Base-by-base conservation (phyloP, 2,329 filamentous ascomycete species). In the Colletotrichum nymphaeae region DNA sequence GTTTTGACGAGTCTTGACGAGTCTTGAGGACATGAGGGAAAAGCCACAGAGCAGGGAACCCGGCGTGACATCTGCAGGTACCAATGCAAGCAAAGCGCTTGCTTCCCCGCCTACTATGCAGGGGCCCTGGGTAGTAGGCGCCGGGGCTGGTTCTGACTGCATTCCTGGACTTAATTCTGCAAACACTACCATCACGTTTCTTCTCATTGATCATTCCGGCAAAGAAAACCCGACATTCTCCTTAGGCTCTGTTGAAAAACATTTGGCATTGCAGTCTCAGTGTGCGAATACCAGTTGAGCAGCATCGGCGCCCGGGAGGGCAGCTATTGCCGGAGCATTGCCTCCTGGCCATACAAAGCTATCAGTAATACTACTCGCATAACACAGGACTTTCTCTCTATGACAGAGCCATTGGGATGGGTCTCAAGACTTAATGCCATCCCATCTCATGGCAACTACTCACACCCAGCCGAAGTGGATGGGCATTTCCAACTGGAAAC, bases 61-160 rank as follows among this genome's bases (percentile, higher is more conserved):
- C 19, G 22, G 32, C 26, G 30, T 62, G 70, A 30, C 67, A 70
- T 60, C 70, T 73, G 70, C 70, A 73, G 70, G 67, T 70, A 70
- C 70, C 60, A 26, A 49, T 49, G 42, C 19, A 22, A 49, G 42
- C 42, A 49, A 49, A 57, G 69, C 46, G 46, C 69, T n/a, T 56
- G 52, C 69, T 63, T 69, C 52, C 64, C 57, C 65, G 30, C 57
- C 12, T 42, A 69, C 12, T 32, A 69, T 72, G 64, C 68, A 67
- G 60, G 63, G 55, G 63, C 19, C 28, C 49, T 59, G 53, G 59
- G 37, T 30, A 52, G 37, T 30, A 52, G 8, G 22, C 28, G 58
- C 60, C 4, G 62, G 35, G 58, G 60, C 53, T 22, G 53, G 0
- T n/a, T 28, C 53, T 42, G 59, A 2, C 57, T 19, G 32, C 57